Conservation (phyloP, 2,329 filamentous ascomycete genomes). For the Zasmidium cellare region DNA sequence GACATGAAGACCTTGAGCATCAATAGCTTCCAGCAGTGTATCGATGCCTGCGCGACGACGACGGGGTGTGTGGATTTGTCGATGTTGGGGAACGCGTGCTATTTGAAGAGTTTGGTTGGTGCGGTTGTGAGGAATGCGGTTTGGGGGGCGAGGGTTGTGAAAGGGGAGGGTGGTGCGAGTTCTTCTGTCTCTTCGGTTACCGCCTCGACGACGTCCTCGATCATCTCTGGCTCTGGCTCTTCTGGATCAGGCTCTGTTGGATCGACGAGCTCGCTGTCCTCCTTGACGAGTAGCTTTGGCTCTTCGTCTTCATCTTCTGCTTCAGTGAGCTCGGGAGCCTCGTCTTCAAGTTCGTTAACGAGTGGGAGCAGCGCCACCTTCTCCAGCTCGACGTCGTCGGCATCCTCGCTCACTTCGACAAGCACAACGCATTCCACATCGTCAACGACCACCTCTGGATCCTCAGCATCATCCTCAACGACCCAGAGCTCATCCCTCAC, state of each 20-base stretch:
- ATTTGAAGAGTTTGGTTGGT: constrained; percentile 33
- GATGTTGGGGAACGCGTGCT: constrained; percentile 32
- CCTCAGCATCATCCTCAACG: neutral
- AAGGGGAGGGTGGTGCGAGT: neutral
- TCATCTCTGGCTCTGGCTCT: neutral
- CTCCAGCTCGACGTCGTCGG: neutral
- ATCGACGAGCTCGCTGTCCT: neutral
- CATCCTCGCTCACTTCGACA: constrained; percentile 10
- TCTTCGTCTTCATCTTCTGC: neutral
- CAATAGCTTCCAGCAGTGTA: constrained; percentile 29
- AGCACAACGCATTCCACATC: neutral
- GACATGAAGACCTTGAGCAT: constrained; percentile 28
- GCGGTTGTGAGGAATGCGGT: constrained; percentile 21
- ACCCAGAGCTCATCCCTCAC: neutral
- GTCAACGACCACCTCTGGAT: neutral
- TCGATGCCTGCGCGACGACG: constrained; percentile 31
- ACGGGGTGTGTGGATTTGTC: constrained; percentile 35
- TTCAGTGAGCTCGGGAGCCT: neutral
- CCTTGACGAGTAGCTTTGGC: neutral
- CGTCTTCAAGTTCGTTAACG: constrained; percentile 14
- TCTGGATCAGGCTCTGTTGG: neutral
- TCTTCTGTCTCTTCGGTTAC: neutral
- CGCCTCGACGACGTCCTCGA: neutral
- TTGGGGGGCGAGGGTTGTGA: constrained; percentile 30
- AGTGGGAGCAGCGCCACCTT: neutral